These are phyloP conservation scores for Erodium texanum DNA, from an alignment of 441 rosid genomes.

Conservation along the genomic window DNA sequence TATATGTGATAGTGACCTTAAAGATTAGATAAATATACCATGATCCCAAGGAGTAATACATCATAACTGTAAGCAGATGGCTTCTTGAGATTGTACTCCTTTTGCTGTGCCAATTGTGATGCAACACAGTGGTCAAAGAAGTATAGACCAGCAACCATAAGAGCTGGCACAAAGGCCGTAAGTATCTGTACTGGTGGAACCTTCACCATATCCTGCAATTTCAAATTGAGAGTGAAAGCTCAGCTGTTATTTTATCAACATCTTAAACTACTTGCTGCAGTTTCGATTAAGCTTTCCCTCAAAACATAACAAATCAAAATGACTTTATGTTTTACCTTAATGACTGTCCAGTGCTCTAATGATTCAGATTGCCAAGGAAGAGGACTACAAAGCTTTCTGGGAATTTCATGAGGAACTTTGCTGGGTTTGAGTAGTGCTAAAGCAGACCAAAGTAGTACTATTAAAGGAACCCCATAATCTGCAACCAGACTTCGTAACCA, in stretches of 20 bases:
- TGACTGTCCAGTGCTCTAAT: conserved; percentile 62
- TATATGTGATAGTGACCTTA: not conserved
- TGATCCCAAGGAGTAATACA: conserved; percentile 51
- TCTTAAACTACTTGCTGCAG: not conserved
- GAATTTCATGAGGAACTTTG: conserved; percentile 56
- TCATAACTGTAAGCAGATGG: conserved; percentile 87
- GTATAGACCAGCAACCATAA: conserved; percentile 81
- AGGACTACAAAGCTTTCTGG: conserved; percentile 60
- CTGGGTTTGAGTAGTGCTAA: conserved; percentile 43
- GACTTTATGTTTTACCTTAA: conserved; percentile 35
- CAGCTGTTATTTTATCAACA: conserved; percentile 1
- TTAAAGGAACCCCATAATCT: conserved; percentile 75
- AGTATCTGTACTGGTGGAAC: conserved; percentile 54
- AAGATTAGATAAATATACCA: conserved; percentile 28
- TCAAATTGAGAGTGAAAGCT: not conserved
- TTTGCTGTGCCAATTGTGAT: conserved; percentile 82
- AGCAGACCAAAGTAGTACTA: conserved; percentile 65
- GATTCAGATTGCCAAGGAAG: conserved; percentile 66
- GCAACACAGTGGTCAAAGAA: conserved; percentile 89
- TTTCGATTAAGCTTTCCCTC: not conserved
- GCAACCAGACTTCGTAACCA: conserved; percentile 61
- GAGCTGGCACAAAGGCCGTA: conserved; percentile 65
- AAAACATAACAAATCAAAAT: not conserved
- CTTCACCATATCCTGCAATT: conserved; percentile 67
- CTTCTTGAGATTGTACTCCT: conserved; percentile 72